These are phyloP conservation scores for Cylindrotheca fusiformis DNA, from an alignment of 108 stramenopile genomes.

Conservation along the genomic window DNA sequence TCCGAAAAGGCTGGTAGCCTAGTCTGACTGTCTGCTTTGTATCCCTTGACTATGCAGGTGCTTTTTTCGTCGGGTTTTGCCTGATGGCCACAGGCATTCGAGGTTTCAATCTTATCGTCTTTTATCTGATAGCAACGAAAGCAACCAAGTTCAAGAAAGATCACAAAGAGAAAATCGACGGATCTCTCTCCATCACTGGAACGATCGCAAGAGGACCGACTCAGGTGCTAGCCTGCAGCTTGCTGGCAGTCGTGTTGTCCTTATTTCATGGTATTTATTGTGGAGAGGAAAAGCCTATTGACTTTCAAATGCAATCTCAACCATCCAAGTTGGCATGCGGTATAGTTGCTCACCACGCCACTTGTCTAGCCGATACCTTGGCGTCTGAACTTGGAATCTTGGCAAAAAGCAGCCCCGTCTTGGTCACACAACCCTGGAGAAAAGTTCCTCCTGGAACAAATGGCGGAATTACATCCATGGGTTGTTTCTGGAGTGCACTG, in stretches of 20 bases:
- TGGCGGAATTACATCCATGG: slow-evolving; percentile 67
- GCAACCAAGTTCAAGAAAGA: slow-evolving; percentile 72
- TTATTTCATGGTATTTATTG: slow-evolving; percentile 47
- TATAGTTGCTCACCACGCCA: slow-evolving; percentile 76
- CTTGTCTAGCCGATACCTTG: slow-evolving; percentile 76
- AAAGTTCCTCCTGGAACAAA: slow-evolving; percentile 78
- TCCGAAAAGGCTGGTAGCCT: neutral
- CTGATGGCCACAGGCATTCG: slow-evolving; percentile 54
- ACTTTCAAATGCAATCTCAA: slow-evolving; percentile 17
- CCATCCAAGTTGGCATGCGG: slow-evolving; percentile 58
- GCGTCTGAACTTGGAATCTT: slow-evolving; percentile 85
- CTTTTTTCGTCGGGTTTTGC: slow-evolving; percentile 70
- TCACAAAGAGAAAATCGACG: slow-evolving; percentile 51
- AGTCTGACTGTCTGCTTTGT: neutral
- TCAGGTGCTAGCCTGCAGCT: slow-evolving; percentile 74
- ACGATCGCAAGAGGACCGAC: slow-evolving; percentile 52
- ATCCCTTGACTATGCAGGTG: slow-evolving; percentile 19
- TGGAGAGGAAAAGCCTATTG: slow-evolving; percentile 59
- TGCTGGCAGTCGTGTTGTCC: slow-evolving; percentile 49
- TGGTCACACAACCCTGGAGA: slow-evolving; percentile 60
- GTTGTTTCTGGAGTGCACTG: slow-evolving; percentile 52
- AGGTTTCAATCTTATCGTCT: slow-evolving; percentile 68
- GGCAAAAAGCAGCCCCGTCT: slow-evolving; percentile 42
- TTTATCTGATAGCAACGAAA: slow-evolving; percentile 72
- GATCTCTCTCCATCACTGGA: slow-evolving; percentile 31